Conservation (phyloP, 2,329 filamentous ascomycete species). For the Calonectria montana region DNA sequence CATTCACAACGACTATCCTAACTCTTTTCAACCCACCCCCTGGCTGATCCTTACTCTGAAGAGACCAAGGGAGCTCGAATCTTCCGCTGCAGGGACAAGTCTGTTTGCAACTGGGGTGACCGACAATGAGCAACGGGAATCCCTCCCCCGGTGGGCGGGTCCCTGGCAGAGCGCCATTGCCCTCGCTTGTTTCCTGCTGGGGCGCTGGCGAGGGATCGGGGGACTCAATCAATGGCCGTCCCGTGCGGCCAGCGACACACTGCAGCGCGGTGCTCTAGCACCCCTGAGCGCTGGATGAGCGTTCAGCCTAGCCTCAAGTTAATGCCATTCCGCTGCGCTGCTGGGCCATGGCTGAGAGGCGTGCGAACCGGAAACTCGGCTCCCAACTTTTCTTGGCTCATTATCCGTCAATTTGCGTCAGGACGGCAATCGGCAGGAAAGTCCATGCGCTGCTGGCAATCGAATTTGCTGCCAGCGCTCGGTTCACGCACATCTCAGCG, state of each 20-base stretch:
- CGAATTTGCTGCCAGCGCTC: not conserved
- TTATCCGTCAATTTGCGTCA: not conserved
- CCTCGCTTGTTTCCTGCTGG: slow-evolving; percentile 4
- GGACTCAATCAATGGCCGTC: not conserved
- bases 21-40: not conserved
- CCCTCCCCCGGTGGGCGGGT: not conserved
- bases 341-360: not conserved
- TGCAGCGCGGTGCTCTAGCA: not conserved
- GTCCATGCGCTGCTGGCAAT: not conserved
- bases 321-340: slow-evolving; percentile 1
- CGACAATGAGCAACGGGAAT: not conserved
- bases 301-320: not conserved
- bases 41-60: slow-evolving; percentile 4
- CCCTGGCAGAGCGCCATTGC: not conserved
- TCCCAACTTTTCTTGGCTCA: not conserved
- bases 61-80: slow-evolving; percentile 9
- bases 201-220: not conserved
- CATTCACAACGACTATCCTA: not conserved
- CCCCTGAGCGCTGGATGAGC: not conserved
- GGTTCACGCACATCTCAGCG: slow-evolving; percentile 1
- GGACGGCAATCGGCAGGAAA: not conserved
- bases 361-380: not conserved
- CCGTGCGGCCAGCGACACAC: slow-evolving; percentile 4
- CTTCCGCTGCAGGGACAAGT: slow-evolving; percentile 15
- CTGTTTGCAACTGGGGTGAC: slow-evolving; percentile 8